Conservation (phyloP, 805 yeast species). For the Saccharomycopsis capsularis region DNA sequence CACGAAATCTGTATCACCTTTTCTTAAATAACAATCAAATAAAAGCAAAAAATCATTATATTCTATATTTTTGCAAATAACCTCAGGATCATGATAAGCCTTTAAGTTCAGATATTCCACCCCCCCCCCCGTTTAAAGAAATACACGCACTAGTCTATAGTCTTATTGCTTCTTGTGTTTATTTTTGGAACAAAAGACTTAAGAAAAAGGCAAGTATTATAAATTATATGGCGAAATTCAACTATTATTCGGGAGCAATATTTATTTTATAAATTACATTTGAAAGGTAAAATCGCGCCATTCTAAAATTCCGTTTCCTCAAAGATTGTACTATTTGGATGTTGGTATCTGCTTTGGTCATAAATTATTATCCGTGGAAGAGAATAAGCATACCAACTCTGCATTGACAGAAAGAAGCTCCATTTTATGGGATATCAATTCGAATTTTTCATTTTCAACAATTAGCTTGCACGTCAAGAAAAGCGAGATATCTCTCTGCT, state of each 20-base stretch:
- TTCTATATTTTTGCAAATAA: background rate
- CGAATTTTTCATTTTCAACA: no score
- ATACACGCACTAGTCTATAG: no score
- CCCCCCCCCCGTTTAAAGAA: no score
- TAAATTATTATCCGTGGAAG: background rate
- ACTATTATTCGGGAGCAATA: background rate
- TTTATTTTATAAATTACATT: background rate
- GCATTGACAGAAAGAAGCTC: background rate
- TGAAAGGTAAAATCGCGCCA: background rate
- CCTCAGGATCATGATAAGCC: background rate
- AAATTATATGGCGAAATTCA: conserved; percentile 1
- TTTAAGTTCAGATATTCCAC: no score
- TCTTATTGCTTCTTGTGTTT: no score
- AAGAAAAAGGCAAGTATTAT: background rate
- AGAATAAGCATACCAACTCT: background rate
- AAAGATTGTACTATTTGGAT: no score
- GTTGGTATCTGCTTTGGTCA: no score
- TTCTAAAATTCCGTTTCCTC: background rate
- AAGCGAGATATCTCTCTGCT: background rate
- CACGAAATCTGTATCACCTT: background rate
- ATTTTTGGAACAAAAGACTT: no score
- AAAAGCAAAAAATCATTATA: background rate
- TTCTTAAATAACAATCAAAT: background rate
- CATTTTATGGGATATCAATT: no score
- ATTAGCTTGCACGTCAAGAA: background rate